A percentile compares a stretch with the other conserved stretches of the same genome.
These are phyloP conservation scores for Cardiospermum halicacabum DNA, from an alignment of 345 rosid species.

Conservation along the genomic window DNA sequence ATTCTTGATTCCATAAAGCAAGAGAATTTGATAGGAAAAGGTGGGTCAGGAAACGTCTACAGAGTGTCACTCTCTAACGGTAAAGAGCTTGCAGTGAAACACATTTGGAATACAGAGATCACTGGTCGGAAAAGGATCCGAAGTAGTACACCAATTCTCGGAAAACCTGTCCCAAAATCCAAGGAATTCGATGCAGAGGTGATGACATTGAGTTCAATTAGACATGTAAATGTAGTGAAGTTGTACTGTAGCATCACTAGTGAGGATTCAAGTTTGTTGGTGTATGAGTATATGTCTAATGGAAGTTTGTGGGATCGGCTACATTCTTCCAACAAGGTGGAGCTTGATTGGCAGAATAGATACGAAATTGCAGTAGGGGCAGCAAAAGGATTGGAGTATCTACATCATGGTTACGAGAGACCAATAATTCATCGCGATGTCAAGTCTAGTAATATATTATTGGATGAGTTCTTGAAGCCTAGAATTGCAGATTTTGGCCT, in stretches of 20 bases:
- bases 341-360: conserved; percentile 83
- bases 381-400: conserved; percentile 82
- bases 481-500: conserved; percentile 95
- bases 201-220: conserved; percentile 76
- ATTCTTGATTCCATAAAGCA: conserved; percentile 80
- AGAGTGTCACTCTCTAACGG: conserved; percentile 60
- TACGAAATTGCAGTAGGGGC: conserved; percentile 81
- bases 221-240: conserved; percentile 93
- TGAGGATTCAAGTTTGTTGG: conserved; percentile 84
- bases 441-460: conserved; percentile 77
- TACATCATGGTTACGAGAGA: conserved; percentile 73
- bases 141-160: conserved; percentile 63
- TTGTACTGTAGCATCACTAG: conserved; percentile 87
- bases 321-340: conserved; percentile 52
- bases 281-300: conserved; percentile 86
- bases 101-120: conserved; percentile 49
- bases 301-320: conserved; percentile 92
- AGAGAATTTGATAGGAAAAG: conserved; percentile 85
- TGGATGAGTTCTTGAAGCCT: conserved; percentile 82
- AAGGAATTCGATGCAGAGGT: conserved; percentile 84
- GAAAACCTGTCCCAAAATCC: conserved; percentile 32
- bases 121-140: conserved; percentile 27
- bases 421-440: conserved; percentile 85
- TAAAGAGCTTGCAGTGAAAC: conserved; percentile 80
- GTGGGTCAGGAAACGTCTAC: conserved; percentile 88